Evolutionary conservation across 352 stramenopile species (phyloP), one percentile per base, ranked within the genome.

Genomic region (Phytophthora europaea): DNA sequence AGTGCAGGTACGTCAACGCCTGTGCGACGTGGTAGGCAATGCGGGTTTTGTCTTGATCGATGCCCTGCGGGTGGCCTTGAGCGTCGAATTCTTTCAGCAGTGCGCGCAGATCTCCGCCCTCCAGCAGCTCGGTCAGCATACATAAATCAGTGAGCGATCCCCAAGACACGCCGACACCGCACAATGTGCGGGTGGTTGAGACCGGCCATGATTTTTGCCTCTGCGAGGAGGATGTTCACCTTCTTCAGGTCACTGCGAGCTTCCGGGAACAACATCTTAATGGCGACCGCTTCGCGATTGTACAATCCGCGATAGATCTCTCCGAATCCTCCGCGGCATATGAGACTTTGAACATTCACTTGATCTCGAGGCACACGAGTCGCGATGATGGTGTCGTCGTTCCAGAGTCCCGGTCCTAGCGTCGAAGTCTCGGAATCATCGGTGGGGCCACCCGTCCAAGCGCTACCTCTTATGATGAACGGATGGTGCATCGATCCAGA

Each of bases 161-260:
- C 80, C 80, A 88, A 15, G 75, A 66, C 18, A 85, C 74, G 10
- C 79, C 84, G 16, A 88, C 65, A 90, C 10, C 53, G 70, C 15
- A 90, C 82, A 22, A 92, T 83, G 34, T 80, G 70, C 7, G 76
- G 69, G 55, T 92, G 84, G 13, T 79, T 65, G 12, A 91, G 47
- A 10, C 59, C 52, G 2, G 77, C 72, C 71, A 89, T 84, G n/a
- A 85, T 45, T 54, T 81, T 82, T 22, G 75, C 70, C 60, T 87
- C 75, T 2, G 50, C 66, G 22, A 84, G 54, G 55, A 89, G 86
- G 15, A 65, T 52, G 22, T 80, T 70, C 28, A 88, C 82, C 36
- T 87, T 72, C 16, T 70, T 71, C 60, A 78, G 65, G 40, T 78
- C 71, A 40, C 55, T 61, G 13, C 61, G 50, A 33, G 62, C 63